These are phyloP conservation scores for Leptomonas seymouri DNA, from an alignment of 208 protist genomes.

Conservation along the genomic window DNA sequence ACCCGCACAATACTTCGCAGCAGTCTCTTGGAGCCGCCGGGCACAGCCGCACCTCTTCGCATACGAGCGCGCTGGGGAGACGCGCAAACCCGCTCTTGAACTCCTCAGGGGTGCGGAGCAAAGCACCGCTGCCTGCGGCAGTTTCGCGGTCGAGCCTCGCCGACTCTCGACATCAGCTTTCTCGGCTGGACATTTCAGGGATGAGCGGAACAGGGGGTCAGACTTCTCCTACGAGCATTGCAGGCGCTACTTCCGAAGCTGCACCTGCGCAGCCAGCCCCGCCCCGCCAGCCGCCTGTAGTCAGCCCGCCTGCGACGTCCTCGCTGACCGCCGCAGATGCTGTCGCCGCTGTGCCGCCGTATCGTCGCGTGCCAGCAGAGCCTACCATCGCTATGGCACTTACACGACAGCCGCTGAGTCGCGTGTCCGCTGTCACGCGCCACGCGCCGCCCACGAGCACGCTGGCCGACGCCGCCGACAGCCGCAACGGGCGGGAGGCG, in stretches of 20 bases:
- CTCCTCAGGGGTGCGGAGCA: slow-evolving; percentile 32
- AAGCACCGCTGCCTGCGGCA: slow-evolving; percentile 3
- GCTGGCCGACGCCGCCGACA: slow-evolving; percentile 4
- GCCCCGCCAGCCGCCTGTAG: slow-evolving; percentile 31
- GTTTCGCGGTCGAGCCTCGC: slow-evolving; percentile 9
- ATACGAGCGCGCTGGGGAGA: slow-evolving; percentile 54
- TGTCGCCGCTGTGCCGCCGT: slow-evolving; percentile 40
- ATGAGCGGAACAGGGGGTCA: slow-evolving; percentile 14
- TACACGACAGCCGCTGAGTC: slow-evolving; percentile 21
- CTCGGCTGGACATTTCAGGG: slow-evolving; percentile 22
- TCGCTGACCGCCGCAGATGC: slow-evolving; percentile 21
- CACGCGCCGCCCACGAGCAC: slow-evolving; percentile 12
- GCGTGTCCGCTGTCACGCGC: neutral
- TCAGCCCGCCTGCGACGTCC: slow-evolving; percentile 27
- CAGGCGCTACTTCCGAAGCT: neutral
- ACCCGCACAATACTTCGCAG: slow-evolving; percentile 44
- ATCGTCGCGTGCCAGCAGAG: slow-evolving; percentile 31
- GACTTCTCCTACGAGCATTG: slow-evolving; percentile 12
- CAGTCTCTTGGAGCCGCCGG: slow-evolving; percentile 13
- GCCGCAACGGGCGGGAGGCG: slow-evolving; percentile 7
- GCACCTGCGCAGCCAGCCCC: slow-evolving; percentile 10
- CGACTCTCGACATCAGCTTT: slow-evolving; percentile 17
- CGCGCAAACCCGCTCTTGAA: slow-evolving; percentile 75
- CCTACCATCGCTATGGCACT: neutral
- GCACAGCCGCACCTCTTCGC: slow-evolving; percentile 37